Percentiles rank a stretch among this genome's conserved stretches.
Conservation (phyloP, 2,329 filamentous ascomycete species). For the Penicillium griseofulvum region DNA sequence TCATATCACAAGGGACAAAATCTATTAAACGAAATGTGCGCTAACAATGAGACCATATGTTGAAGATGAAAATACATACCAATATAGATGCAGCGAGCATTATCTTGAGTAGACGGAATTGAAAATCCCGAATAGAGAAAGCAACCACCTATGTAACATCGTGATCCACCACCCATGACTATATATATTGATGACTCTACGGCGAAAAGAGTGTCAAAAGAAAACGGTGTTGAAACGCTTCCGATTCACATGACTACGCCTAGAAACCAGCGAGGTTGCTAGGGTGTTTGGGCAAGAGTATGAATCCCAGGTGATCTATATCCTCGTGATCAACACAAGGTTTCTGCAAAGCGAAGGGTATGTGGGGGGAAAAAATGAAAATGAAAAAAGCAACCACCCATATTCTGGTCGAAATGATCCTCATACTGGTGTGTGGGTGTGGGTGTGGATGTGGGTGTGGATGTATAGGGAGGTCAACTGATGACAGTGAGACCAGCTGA, state of each 20-base stretch:
- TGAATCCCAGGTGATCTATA: neutral
- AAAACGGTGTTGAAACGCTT: neutral
- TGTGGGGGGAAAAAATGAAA: neutral
- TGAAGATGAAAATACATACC: neutral
- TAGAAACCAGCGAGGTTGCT: neutral
- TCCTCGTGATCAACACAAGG: neutral
- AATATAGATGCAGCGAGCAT: neutral
- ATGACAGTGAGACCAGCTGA: neutral
- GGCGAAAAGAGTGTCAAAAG: neutral
- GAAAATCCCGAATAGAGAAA: neutral
- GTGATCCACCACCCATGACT: neutral
- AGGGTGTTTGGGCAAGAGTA: neutral
- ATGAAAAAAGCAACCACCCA: neutral
- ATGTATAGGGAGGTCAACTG: neutral
- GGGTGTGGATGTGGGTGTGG: no score
- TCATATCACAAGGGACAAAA: neutral
- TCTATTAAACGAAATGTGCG: neutral
- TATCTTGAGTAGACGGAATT: neutral
- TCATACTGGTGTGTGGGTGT: neutral
- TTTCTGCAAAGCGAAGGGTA: neutral
- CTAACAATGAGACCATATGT: neutral
- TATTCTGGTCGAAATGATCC: neutral
- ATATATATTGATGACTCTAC: neutral
- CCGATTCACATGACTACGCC: neutral
- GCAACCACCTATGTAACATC: neutral